These are phyloP conservation scores for Phytomonas francai DNA, from an alignment of 208 protist species.

Conservation along the genomic window DNA sequence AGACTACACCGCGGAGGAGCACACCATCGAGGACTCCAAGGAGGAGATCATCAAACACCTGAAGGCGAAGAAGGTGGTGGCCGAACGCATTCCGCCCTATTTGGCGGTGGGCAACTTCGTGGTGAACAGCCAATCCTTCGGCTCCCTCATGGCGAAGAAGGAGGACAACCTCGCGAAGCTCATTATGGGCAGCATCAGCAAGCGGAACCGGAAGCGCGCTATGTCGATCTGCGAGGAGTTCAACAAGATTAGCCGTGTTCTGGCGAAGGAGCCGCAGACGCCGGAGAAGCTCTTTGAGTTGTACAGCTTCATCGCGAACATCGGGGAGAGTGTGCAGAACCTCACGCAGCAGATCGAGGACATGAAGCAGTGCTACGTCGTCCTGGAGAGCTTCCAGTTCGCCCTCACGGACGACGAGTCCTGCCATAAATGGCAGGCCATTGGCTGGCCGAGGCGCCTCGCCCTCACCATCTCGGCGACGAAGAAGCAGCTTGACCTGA, in stretches of 20 bases:
- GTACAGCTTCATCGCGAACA: slow-evolving; percentile 81
- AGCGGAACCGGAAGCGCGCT: slow-evolving; percentile 67
- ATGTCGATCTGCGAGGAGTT: slow-evolving; percentile 78
- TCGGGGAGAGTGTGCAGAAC: slow-evolving; percentile 64
- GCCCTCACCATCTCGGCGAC: slow-evolving; percentile 58
- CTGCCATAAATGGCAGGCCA: slow-evolving; percentile 88
- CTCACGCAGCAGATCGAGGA: slow-evolving; percentile 81
- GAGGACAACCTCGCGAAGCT: slow-evolving; percentile 89
- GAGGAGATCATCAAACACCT: slow-evolving; percentile 88
- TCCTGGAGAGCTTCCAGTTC: slow-evolving; percentile 92
- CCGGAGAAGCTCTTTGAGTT: slow-evolving; percentile 90
- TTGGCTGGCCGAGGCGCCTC: slow-evolving; percentile 91
- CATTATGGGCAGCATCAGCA: slow-evolving; percentile 89
- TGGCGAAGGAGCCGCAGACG: slow-evolving; percentile 82
- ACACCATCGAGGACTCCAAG: slow-evolving; percentile 88
- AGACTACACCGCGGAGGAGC: slow-evolving; percentile 72
- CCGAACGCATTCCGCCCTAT: slow-evolving; percentile 84
- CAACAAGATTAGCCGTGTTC: slow-evolving; percentile 64
- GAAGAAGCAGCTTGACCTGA: slow-evolving; percentile 85
- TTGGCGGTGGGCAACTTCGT: slow-evolving; percentile 93
- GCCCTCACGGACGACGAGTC: slow-evolving; percentile 92
- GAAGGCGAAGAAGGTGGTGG: slow-evolving; percentile 81
- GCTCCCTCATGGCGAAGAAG: slow-evolving; percentile 90
- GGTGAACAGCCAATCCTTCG: slow-evolving; percentile 92
- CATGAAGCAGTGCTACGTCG: slow-evolving; percentile 87